Percentiles rank a stretch among this genome's conserved stretches.
These are phyloP conservation scores for Aspergillus piperis DNA, from an alignment of 2,329 filamentous ascomycete genomes.

Conservation along the genomic window DNA sequence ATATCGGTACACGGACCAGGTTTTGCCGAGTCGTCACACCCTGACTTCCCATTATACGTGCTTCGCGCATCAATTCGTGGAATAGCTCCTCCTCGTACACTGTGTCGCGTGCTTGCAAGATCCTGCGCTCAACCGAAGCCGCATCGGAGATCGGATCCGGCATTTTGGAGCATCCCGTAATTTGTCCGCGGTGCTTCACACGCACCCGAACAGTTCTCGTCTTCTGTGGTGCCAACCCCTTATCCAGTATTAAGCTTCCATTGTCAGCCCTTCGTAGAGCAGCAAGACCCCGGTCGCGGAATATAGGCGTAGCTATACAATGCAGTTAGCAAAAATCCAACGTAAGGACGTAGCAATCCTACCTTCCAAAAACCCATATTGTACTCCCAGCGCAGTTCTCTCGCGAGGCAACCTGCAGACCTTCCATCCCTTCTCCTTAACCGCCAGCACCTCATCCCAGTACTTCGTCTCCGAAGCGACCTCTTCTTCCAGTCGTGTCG, in stretches of 20 bases:
- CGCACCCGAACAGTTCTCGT: constrained; percentile 68
- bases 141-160: constrained; percentile 20
- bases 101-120: constrained; percentile 50
- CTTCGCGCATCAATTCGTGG: constrained; percentile 83
- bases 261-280: constrained; percentile 73
- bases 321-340: constrained; percentile 4
- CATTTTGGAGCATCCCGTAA: constrained; percentile 57
- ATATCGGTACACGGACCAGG: constrained; percentile 58
- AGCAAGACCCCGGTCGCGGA: constrained; percentile 73
- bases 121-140: constrained; percentile 39
- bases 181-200: constrained; percentile 58
- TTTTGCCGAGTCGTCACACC: constrained; percentile 66
- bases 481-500: constrained; percentile 71
- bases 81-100: constrained; percentile 73
- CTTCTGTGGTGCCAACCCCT: constrained; percentile 51
- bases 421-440: constrained; percentile 84
- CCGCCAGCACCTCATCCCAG: constrained; percentile 81
- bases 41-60: constrained; percentile 69
- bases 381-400: constrained; percentile 74
- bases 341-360: constrained; percentile 19
- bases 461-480: constrained; percentile 79
- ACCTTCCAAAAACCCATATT: constrained; percentile 85
- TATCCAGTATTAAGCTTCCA: constrained; percentile 74
- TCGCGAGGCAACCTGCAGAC: constrained; percentile 76
- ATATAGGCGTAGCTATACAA: constrained; percentile 53